These are phyloP conservation scores for Aspergillus sp. DNA, from an alignment of 2,329 filamentous ascomycete genomes.

Conservation along the genomic window DNA sequence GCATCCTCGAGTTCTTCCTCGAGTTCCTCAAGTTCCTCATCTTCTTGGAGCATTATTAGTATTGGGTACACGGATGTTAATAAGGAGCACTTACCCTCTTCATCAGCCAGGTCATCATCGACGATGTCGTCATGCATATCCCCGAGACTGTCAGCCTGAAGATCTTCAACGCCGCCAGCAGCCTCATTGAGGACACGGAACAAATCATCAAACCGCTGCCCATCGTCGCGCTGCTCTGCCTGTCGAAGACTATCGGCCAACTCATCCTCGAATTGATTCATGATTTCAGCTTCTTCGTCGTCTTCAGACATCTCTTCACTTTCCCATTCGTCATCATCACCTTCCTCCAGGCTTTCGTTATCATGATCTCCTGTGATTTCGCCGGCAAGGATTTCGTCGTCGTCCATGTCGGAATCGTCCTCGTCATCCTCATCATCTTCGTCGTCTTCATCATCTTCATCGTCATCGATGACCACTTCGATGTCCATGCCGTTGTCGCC, in stretches of 20 bases:
- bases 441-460: conserved; percentile 65
- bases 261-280: conserved; percentile 47
- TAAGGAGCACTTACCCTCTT: conserved; percentile 52
- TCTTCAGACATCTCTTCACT: conserved; percentile 52
- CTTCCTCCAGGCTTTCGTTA: conserved; percentile 51
- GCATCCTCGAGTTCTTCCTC: conserved; percentile 50
- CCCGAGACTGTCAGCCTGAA: conserved; percentile 49
- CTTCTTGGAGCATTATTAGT: conserved; percentile 55
- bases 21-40: conserved; percentile 53
- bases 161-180: conserved; percentile 45
- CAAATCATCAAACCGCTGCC: conserved; percentile 48
- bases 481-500: conserved; percentile 69
- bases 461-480: conserved; percentile 82
- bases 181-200: conserved; percentile 48
- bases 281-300: conserved; percentile 48
- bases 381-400: conserved; percentile 53
- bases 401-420: conserved; percentile 63
- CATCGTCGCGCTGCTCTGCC: conserved; percentile 44
- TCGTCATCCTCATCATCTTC: conserved; percentile 61
- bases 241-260: conserved; percentile 42
- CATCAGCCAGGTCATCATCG: conserved; percentile 61
- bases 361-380: conserved; percentile 60
- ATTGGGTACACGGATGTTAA: not conserved
- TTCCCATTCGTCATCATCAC: conserved; percentile 53
- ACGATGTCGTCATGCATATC: conserved; percentile 49